These are phyloP conservation scores for Crassisporium funariophilum DNA, from an alignment of 768 basidiomycete species.

Conservation along the genomic window DNA sequence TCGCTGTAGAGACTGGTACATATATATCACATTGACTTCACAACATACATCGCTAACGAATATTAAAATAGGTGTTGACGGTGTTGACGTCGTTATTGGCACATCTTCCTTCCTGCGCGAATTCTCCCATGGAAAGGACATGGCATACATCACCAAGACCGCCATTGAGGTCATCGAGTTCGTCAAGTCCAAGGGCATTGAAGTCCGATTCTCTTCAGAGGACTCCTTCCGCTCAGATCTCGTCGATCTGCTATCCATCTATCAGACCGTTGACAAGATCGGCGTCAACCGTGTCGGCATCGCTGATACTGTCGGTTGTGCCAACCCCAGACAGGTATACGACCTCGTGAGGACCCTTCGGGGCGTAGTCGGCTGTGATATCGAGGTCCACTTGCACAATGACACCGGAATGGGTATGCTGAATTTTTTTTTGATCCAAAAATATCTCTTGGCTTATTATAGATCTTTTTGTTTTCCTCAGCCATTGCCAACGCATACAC, in stretches of 20 bases:
- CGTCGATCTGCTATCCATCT: constrained; percentile 97
- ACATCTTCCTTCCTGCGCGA: constrained; percentile 99
- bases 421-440: not conserved
- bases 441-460: not conserved
- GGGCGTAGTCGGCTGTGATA: constrained; percentile 96
- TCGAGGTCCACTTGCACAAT: constrained; percentile 97
- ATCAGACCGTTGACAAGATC: constrained; percentile 99
- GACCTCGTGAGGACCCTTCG: constrained; percentile 95
- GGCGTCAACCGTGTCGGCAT: constrained; percentile 99
- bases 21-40: constrained; percentile 5
- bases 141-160: constrained; percentile 98
- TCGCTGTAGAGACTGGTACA: constrained; percentile 96
- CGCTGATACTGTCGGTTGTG: constrained; percentile 98
- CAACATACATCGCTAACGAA: not conserved
- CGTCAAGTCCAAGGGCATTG: constrained; percentile 99
- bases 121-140: constrained; percentile 99
- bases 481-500: constrained; percentile 99
- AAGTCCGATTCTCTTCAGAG: constrained; percentile 99
- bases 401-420: constrained; percentile 92
- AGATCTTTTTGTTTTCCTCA: constrained; percentile 5
- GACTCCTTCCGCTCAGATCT: constrained; percentile 99
- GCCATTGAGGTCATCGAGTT: constrained; percentile 99
- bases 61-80: constrained; percentile 80
- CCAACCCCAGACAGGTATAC: constrained; percentile 98
- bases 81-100: constrained; percentile 98